Evolutionary conservation across 495 filamentous ascomycete genomes (phyloP).

Genomic region (Daldinia loculata): DNA sequence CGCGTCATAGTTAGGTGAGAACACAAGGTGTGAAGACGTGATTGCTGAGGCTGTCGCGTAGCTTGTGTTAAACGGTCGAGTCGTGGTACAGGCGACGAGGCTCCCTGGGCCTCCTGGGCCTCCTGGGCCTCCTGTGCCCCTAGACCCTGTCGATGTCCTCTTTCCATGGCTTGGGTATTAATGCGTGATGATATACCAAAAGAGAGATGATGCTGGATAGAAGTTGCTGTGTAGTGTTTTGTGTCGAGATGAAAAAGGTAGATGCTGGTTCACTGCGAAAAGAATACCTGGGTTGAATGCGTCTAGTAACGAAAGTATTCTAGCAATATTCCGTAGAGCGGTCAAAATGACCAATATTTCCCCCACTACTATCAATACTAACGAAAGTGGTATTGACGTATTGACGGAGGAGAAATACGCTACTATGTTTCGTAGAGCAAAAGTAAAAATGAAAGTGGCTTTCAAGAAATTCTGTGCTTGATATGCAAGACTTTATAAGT

Average conservation of each 20-base stretch:
- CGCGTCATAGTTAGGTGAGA: constrained; percentile 68
- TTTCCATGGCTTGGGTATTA: background rate
- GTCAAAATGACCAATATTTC: background rate
- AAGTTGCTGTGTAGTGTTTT: background rate
- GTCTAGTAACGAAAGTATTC: background rate
- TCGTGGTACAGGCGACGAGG: background rate
- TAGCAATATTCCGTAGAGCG: background rate
- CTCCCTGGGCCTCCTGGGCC: background rate
- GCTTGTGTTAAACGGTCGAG: too few relatives aligned
- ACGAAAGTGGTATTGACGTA: background rate
- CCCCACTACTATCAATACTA: background rate
- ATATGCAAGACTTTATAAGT: background rate
- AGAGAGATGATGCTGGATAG: constrained; percentile 1
- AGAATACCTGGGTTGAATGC: background rate
- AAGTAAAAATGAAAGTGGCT: background rate
- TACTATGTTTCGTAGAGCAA: background rate
- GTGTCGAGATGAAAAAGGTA: background rate
- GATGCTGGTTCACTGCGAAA: background rate
- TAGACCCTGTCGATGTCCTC: too few relatives aligned
- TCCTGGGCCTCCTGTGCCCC: background rate
- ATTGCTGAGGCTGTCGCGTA: background rate
- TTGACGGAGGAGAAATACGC: background rate
- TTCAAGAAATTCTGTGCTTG: background rate
- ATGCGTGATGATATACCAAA: background rate
- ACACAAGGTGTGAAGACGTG: constrained; percentile 53